Base-by-base conservation (phyloP, 495 filamentous ascomycete genomes). In the Talaromyces nanjingensis region DNA sequence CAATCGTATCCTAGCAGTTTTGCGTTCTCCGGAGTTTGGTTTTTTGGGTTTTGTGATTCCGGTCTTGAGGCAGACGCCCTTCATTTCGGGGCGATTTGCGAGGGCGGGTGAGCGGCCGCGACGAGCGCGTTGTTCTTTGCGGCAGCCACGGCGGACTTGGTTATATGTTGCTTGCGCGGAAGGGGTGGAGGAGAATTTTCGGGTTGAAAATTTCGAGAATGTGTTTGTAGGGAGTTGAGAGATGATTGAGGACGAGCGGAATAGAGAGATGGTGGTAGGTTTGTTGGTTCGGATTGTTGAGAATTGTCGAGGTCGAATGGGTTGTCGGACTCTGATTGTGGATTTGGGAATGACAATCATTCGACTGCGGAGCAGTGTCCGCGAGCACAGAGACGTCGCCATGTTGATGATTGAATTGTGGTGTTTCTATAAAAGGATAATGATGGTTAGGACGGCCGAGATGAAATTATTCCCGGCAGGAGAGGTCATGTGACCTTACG, bases 31-130 rank as follows among this genome's bases (percentile, higher is more conserved):
- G 18, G 94, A 98, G 74, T 98, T 98, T 53, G 94, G 94, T 78
- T 98, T 98, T 87, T 98, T 98, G 24, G 94, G 94, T 72, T 92
- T 93, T 69, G 90, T 92, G 53, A 91, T 88, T 71, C 87, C 88
- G 63, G 97, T 96, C 72, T 92, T 91, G 63, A 98, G 76, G 75
- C 96, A 98, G 25, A 98, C 94, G 65, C 92, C 94, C 77, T 98
- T 98, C 80, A 96, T 85, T 72, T 88, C 83, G 12, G 94, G 91
- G 24, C 89, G 83, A 24, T 86, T 74, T 65, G 82, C 83, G 60
- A 98, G 83, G 4, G 93, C 94, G 0, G 94, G 94, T 2, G 93
- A 97, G 52, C 89, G 84, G 65, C 87, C 79, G 70, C 96, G 91
- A 62, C 94, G 91, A 1, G 89, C 89, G 49, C 81, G 82, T 76